Percentiles rank a stretch among this genome's conserved stretches.
Evolutionary conservation across 345 rosid species (phyloP).

Genomic region (Gossypium ekmanianum): DNA sequence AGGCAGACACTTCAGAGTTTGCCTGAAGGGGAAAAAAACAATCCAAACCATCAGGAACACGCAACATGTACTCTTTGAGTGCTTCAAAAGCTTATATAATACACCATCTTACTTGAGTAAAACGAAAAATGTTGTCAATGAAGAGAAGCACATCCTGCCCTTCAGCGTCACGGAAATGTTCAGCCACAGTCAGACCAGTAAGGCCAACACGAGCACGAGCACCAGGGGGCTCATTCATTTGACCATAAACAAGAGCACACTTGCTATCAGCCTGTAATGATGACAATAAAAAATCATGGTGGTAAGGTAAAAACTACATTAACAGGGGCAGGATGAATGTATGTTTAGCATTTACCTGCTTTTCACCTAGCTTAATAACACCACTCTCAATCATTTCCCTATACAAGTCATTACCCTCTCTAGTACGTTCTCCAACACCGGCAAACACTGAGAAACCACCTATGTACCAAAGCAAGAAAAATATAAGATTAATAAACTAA

Average conservation of each 20-base stretch:
- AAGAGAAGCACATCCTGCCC: conserved; percentile 99
- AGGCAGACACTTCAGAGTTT: conserved; percentile 97
- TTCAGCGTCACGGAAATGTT: conserved; percentile 97
- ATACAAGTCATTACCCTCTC: conserved; percentile 98
- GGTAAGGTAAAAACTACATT: neutral
- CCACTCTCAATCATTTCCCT: conserved; percentile 99
- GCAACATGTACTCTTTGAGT: neutral
- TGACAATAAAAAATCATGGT: neutral
- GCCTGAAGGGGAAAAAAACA: conserved; percentile 47
- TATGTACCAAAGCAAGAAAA: conserved; percentile 22
- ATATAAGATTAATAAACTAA: neutral
- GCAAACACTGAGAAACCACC: conserved; percentile 99
- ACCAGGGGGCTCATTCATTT: conserved; percentile 99
- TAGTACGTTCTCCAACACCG: conserved; percentile 97
- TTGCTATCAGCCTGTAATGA: conserved; percentile 74
- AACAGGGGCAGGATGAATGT: neutral
- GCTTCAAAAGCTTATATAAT: neutral
- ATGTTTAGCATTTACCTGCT: conserved; percentile 48
- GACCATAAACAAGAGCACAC: conserved; percentile 98
- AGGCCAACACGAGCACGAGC: conserved; percentile 99
- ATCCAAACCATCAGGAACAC: neutral
- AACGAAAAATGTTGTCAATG: conserved; percentile 93
- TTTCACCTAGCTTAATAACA: conserved; percentile 97
- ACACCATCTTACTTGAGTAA: conserved; percentile 61
- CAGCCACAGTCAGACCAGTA: conserved; percentile 95